A percentile compares a stretch with the other conserved stretches of the same genome.
phyloP scores from a whole-genome alignment of 805 yeast genomes.

The Maudiozyma turicensis region DNA sequence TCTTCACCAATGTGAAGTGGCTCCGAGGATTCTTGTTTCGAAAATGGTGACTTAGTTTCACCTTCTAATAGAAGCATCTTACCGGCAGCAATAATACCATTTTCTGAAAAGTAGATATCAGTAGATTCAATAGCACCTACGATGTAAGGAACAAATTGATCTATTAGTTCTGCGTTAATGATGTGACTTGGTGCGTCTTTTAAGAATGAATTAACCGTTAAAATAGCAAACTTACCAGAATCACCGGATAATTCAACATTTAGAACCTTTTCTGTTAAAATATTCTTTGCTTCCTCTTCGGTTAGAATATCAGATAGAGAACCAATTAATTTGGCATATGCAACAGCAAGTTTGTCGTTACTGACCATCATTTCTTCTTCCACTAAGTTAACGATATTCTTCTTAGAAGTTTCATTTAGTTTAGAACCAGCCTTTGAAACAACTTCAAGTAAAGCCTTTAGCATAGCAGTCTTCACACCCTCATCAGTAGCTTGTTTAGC shows the following conservation, averaged over 20 bases:
- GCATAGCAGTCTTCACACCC: slow-evolving; percentile 78
- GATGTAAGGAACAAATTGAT: slow-evolving; percentile 42
- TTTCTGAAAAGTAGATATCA: slow-evolving; percentile 53
- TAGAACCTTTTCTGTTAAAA: slow-evolving; percentile 52
- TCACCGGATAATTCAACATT: slow-evolving; percentile 33
- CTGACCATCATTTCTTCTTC: slow-evolving; percentile 54
- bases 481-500: slow-evolving; percentile 53
- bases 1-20: slow-evolving; percentile 37
- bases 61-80: slow-evolving; percentile 54
- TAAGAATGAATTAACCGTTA: slow-evolving; percentile 71
- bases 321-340: slow-evolving; percentile 73
- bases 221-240: slow-evolving; percentile 51
- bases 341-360: slow-evolving; percentile 55
- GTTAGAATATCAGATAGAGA: slow-evolving; percentile 61
- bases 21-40: slow-evolving; percentile 18
- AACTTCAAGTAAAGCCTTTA: slow-evolving; percentile 76
- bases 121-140: slow-evolving; percentile 33
- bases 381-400: slow-evolving; percentile 57
- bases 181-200: slow-evolving; percentile 65
- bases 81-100: slow-evolving; percentile 72
- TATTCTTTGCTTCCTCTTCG: slow-evolving; percentile 50
- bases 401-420: slow-evolving; percentile 65
- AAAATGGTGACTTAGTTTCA: slow-evolving; percentile 32
- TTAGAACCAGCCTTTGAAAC: slow-evolving; percentile 69
- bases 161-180: slow-evolving; percentile 41